Percentiles rank a stretch among this genome's conserved stretches.
Conservation (phyloP, 306 rosid species). For the Coriaria nepalensis region DNA sequence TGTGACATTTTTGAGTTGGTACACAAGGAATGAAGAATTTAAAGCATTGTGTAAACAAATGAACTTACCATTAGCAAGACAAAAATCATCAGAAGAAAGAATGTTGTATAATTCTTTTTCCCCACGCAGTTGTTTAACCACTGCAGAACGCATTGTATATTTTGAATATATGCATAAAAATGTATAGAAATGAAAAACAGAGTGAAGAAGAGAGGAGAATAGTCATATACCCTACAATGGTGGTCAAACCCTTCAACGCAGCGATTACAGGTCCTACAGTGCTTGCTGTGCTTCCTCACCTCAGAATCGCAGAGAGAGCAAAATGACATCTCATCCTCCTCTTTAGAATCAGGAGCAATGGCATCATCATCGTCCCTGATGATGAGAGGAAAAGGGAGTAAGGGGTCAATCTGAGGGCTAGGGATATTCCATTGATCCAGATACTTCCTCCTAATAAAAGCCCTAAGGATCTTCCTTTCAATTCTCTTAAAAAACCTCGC, state of each 20-base stretch:
- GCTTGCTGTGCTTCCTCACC: constrained; percentile 81
- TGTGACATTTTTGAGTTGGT: constrained; percentile 7
- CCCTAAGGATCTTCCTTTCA: constrained; percentile 71
- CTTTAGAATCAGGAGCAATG: constrained; percentile 32
- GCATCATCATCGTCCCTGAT: constrained; percentile 74
- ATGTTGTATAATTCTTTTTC: constrained; percentile 75
- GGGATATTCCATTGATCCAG: constrained; percentile 45
- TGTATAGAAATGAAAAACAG: not conserved
- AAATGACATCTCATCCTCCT: constrained; percentile 64
- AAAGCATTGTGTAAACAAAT: not conserved
- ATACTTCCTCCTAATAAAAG: constrained; percentile 66
- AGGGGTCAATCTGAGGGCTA: constrained; percentile 46
- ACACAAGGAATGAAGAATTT: constrained; percentile 3
- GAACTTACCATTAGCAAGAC: constrained; percentile 56
- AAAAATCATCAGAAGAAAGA: constrained; percentile 74
- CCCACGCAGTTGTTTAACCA: constrained; percentile 98
- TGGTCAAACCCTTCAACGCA: constrained; percentile 96
- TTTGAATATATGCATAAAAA: not conserved
- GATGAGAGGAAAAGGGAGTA: constrained; percentile 70
- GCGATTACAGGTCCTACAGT: constrained; percentile 89
- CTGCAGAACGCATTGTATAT: constrained; percentile 27
- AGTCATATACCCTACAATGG: constrained; percentile 62
- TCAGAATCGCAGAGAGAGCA: constrained; percentile 70
- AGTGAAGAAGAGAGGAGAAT: not conserved
- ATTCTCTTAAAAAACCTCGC: constrained; percentile 58